A percentile compares a stretch with the other conserved stretches of the same genome.
These are phyloP conservation scores for Pholiota molesta DNA, from an alignment of 768 basidiomycete species.

Conservation along the genomic window DNA sequence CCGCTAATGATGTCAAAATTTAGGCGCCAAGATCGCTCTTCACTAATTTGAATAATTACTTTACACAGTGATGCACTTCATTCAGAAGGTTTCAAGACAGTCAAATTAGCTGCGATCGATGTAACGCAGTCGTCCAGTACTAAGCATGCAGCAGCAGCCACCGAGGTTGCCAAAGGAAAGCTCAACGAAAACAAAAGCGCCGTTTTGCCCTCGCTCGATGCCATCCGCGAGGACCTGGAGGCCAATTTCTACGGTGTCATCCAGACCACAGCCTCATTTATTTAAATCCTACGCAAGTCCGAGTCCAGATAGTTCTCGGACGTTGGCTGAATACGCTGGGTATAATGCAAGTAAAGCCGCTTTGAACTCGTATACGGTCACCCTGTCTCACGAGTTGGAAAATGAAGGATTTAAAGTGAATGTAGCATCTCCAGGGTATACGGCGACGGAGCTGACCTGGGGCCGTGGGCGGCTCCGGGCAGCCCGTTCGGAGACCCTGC, in stretches of 20 bases:
- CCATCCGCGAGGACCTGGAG: conserved; percentile 39
- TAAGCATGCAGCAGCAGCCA: conserved; percentile 32
- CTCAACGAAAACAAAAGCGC: conserved; percentile 33
- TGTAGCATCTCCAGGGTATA: conserved; percentile 62
- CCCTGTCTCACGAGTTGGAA: conserved; percentile 65
- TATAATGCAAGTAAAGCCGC: conserved; percentile 79
- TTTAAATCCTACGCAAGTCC: conserved; percentile 42
- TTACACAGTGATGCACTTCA: conserved; percentile 31
- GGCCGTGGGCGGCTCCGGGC: conserved; percentile 41
- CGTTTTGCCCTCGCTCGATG: conserved; percentile 33
- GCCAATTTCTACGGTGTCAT: conserved; percentile 47
- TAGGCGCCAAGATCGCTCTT: conserved; percentile 36
- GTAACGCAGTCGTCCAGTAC: conserved; percentile 38
- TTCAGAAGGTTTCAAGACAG: conserved; percentile 31
- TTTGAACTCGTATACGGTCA: conserved; percentile 60
- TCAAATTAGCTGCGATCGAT: conserved; percentile 42
- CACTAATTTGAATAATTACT: neutral
- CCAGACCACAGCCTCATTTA: conserved; percentile 41
- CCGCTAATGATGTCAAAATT: neutral
- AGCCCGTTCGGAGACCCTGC: conserved; percentile 31
- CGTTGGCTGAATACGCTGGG: conserved; percentile 38
- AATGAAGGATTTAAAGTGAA: conserved; percentile 58
- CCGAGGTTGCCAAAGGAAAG: conserved; percentile 40
- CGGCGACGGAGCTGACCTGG: conserved; percentile 43
- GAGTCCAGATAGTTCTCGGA: conserved; percentile 24